Conservation (phyloP, 2,329 filamentous ascomycete species). For the Cryphonectria carpinicola region DNA sequence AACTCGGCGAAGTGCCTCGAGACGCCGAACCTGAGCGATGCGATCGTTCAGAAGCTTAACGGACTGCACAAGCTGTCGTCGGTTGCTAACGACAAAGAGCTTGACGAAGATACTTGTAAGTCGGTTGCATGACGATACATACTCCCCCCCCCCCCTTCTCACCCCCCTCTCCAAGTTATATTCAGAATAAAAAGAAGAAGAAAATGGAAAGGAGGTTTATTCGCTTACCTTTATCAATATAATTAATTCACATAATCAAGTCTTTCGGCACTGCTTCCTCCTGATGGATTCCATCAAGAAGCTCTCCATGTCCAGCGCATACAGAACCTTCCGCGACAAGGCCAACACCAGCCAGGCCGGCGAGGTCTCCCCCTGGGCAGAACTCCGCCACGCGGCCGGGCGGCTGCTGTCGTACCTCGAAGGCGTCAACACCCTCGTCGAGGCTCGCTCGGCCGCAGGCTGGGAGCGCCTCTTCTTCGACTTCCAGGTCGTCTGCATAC, state of each 20-base stretch:
- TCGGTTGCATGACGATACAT: not conserved
- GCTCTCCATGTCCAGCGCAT: slow-evolving; percentile 16
- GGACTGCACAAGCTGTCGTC: slow-evolving; percentile 5
- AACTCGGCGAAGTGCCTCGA: slow-evolving; percentile 22
- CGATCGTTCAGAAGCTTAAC: slow-evolving; percentile 1
- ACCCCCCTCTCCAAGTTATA: too few species aligned
- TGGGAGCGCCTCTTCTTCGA: slow-evolving; percentile 41
- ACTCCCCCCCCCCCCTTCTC: too few species aligned
- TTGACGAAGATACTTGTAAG: slow-evolving; percentile 3
- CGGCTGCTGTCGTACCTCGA: slow-evolving; percentile 37
- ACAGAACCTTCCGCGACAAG: slow-evolving; percentile 30
- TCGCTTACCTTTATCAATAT: not conserved
- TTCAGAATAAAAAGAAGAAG: too few species aligned
- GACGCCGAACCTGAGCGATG: not conserved
- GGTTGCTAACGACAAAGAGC: not conserved
- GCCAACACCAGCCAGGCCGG: slow-evolving; percentile 16
- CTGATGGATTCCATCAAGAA: slow-evolving; percentile 11
- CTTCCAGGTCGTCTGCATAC: slow-evolving; percentile 34
- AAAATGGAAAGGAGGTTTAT: too few species aligned
- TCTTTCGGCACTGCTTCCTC: slow-evolving; percentile 5
- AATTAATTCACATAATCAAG: not conserved
- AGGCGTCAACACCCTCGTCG: slow-evolving; percentile 32
- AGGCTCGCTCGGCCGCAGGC: slow-evolving; percentile 25
- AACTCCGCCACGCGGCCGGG: slow-evolving; percentile 35
- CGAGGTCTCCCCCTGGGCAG: slow-evolving; percentile 32